Percentiles rank a stretch among this genome's conserved stretches.
Conservation (phyloP, 1,284 basidiomycete species). For the Volvariella volvacea region DNA sequence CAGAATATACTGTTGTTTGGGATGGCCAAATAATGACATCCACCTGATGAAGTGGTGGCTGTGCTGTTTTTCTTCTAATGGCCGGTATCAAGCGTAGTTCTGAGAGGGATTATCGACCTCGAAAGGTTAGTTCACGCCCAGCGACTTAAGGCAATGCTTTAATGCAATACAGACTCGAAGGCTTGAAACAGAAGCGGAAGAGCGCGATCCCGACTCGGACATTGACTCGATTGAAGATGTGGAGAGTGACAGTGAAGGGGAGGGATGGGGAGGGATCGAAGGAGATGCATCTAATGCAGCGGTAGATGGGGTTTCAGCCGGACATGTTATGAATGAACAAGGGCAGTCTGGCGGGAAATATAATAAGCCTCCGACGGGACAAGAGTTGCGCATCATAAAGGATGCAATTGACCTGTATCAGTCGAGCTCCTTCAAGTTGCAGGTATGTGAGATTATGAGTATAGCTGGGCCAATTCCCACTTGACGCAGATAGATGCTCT, state of each 20-base stretch:
- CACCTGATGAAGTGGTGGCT: too few species aligned
- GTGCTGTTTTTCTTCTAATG: too few species aligned
- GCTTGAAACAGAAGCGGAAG: too few species aligned
- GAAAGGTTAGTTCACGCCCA: too few species aligned
- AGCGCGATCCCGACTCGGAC: too few species aligned
- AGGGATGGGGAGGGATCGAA: slow-evolving; percentile 26
- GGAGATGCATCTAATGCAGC: slow-evolving; percentile 6
- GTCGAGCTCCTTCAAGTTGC: slow-evolving; percentile 82
- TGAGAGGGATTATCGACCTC: too few species aligned
- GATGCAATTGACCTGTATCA: slow-evolving; percentile 75
- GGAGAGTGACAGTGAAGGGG: slow-evolving; percentile 13
- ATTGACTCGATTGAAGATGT: slow-evolving; percentile 10
- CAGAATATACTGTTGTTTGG: too few species aligned
- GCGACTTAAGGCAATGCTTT: too few species aligned
- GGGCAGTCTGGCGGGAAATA: slow-evolving; percentile 19
- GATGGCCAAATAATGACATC: too few species aligned
- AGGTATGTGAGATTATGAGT: slow-evolving; percentile 38
- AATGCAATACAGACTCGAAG: too few species aligned
- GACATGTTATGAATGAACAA: too few species aligned
- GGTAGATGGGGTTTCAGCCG: slow-evolving; percentile 1
- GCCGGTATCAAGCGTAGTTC: too few species aligned
- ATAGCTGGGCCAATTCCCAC: slow-evolving; percentile 3
- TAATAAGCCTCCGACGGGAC: slow-evolving; percentile 53
- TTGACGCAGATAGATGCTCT: slow-evolving; percentile 66
- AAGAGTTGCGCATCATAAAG: slow-evolving; percentile 73